Base-by-base conservation (phyloP, 345 rosid genomes). In the Rhodomyrtus tomentosa region DNA sequence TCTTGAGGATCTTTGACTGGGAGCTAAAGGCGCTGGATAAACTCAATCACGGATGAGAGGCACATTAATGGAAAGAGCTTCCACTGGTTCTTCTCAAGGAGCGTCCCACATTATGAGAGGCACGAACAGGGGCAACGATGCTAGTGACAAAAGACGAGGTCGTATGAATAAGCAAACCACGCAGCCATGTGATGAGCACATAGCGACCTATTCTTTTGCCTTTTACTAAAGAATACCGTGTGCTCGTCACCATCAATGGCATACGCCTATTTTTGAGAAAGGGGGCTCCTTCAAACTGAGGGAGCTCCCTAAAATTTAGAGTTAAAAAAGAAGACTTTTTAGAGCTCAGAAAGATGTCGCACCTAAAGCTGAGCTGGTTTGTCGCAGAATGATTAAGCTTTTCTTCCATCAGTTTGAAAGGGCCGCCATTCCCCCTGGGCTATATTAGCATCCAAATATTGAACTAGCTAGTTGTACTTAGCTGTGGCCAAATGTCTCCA, bases 1-100 rank as follows among this genome's bases (percentile, higher is more conserved):
- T 55, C 92, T 93, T 27, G 95, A 95, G 90, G 98, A 96, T 87
- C 91, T 96, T 62, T 91, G 84, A 87, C 90, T 93, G 27, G 96
- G 98, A 85, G 90, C 92, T 81, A 89, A 92, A 89, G 98, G 98
- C 68, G 91, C 91, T 96, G 48, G 81, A 84, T 10, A 88, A 89
- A 81, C 92, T 93, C 82, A 90, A 53, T 56, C 92, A 83, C 62
- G 98, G 98, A 62, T 91, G 92, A 52, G 0, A 52, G 20, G 55
- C 55, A 5, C 6, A 52, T 22, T 6, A 54, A 21, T 54, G 56
- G 21, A 21, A 21, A 54, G 56, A 54, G 56, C 56, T 24, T 21
- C n/a, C 49, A 7, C 49, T 8, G 8, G 25, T 21, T 21, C 1
- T 54, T 22, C 25, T 21, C 3, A 22, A 21, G 56, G 56, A 54